phyloP scores from a whole-genome alignment of 495 filamentous ascomycete species.

The Aspergillus mulundensis region DNA sequence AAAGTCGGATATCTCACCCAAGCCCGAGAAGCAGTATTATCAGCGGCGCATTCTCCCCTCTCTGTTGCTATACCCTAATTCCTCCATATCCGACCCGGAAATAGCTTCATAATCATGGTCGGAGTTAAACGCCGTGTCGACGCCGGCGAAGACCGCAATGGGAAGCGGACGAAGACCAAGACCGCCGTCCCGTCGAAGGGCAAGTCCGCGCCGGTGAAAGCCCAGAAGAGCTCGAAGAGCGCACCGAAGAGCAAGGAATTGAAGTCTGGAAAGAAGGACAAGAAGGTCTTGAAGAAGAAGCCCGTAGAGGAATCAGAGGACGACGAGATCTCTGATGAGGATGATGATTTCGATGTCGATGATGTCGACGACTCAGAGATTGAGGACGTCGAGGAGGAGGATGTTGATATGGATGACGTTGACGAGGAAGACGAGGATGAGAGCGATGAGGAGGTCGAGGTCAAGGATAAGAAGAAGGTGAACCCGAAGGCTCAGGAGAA shows the following conservation, averaged over 20 bases:
- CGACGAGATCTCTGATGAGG: constrained; percentile 26
- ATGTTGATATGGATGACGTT: constrained; percentile 36
- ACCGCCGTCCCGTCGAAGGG: constrained; percentile 34
- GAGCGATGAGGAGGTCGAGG: constrained; percentile 25
- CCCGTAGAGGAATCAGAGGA: constrained; percentile 31
- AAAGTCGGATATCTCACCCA: constrained; percentile 5
- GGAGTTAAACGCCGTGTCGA: constrained; percentile 45
- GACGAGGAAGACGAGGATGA: constrained; percentile 27
- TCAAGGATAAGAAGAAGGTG: constrained; percentile 3
- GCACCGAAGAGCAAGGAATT: constrained; percentile 23
- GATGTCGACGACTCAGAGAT: constrained; percentile 40
- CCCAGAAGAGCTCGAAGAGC: constrained; percentile 22
- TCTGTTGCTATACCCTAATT: background rate
- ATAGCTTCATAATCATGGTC: constrained; percentile 28
- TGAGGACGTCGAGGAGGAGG: constrained; percentile 30
- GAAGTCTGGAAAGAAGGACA: constrained; percentile 29
- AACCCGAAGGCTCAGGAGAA: constrained; percentile 12
- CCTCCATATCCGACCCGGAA: background rate
- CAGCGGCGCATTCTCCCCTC: background rate
- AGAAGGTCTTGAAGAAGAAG: constrained; percentile 33
- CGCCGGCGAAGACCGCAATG: constrained; percentile 41
- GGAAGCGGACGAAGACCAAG: constrained; percentile 46
- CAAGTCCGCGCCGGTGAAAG: constrained; percentile 30
- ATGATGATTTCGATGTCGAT: constrained; percentile 43
- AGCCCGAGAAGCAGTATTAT: background rate